Conservation (phyloP, 2,329 filamentous ascomycete genomes). For the Blastomyces gilchristii region DNA sequence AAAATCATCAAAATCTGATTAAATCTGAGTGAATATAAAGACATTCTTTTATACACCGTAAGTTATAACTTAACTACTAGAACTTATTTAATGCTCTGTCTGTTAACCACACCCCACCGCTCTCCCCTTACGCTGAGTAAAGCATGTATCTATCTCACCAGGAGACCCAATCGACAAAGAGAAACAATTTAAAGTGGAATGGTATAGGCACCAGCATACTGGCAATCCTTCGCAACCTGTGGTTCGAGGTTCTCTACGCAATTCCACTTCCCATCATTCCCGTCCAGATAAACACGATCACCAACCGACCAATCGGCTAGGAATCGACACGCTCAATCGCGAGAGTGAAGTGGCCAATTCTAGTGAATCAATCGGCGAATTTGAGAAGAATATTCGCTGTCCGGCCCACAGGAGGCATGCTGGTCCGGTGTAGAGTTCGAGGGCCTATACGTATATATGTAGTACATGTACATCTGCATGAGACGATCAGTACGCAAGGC, state of each 20-base stretch:
- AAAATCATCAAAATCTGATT: too few relatives aligned
- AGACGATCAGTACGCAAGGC: not conserved
- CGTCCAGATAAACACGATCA: conserved; percentile 1
- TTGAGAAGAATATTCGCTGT: conserved; percentile 14
- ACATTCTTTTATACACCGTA: too few relatives aligned
- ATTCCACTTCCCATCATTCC: conserved; percentile 4
- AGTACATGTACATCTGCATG: not conserved
- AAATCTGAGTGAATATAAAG: too few relatives aligned
- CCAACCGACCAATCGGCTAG: not conserved
- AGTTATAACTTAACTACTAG: too few relatives aligned
- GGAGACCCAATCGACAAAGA: not conserved
- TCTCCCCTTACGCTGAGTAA: too few relatives aligned
- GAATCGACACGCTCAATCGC: not conserved
- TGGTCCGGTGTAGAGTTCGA: not conserved
- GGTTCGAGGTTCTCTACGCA: not conserved
- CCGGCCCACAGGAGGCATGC: conserved; percentile 23
- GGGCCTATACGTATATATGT: not conserved
- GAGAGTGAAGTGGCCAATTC: conserved; percentile 15
- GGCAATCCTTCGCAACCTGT: not conserved
- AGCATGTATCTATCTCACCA: not conserved
- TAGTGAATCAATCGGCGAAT: conserved; percentile 26
- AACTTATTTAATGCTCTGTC: too few relatives aligned
- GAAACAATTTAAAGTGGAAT: not conserved
- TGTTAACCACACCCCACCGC: too few relatives aligned
- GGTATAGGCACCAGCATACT: not conserved